These are phyloP conservation scores for Hortiboletus campestris DNA, from an alignment of 768 basidiomycete species.

Conservation along the genomic window DNA sequence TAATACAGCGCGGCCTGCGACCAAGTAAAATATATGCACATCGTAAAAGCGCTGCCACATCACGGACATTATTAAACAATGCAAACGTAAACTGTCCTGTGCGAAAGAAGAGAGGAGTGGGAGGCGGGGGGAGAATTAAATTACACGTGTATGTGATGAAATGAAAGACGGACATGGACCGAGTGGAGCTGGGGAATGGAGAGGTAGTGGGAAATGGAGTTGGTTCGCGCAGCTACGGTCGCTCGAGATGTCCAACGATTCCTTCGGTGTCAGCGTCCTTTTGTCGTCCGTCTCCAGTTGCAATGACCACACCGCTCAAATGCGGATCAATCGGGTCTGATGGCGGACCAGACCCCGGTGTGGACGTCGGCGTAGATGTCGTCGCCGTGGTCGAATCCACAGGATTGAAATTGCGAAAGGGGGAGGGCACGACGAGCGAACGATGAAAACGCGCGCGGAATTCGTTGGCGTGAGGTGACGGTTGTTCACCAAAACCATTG, in stretches of 20 bases:
- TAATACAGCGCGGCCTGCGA: slow-evolving; percentile 12
- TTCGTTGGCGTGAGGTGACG: slow-evolving; percentile 42
- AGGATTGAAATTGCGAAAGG: slow-evolving; percentile 44
- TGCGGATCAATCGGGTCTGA: slow-evolving; percentile 35
- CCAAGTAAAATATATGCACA: slow-evolving; percentile 3
- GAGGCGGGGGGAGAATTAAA: slow-evolving; percentile 5
- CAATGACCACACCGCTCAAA: slow-evolving; percentile 25
- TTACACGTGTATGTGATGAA: slow-evolving; percentile 14
- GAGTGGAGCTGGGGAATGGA: neutral
- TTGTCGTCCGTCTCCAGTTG: slow-evolving; percentile 24
- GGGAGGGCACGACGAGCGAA: slow-evolving; percentile 56
- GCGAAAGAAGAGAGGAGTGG: neutral
- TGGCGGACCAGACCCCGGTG: slow-evolving; percentile 33
- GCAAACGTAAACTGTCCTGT: neutral
- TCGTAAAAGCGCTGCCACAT: neutral
- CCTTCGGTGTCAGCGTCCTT: slow-evolving; percentile 32
- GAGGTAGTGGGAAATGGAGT: neutral
- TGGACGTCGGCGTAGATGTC: slow-evolving; percentile 34
- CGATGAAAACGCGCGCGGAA: slow-evolving; percentile 68
- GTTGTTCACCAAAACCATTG: slow-evolving; percentile 30
- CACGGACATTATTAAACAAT: neutral
- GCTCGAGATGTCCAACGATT: slow-evolving; percentile 20
- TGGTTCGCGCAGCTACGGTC: slow-evolving; percentile 6
- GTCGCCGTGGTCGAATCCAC: slow-evolving; percentile 30
- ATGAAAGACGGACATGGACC: neutral